Percentiles rank a stretch among this genome's conserved stretches.
phyloP scores from a whole-genome alignment of 2,329 filamentous ascomycete species.

The Xylaria hypoxylon region DNA sequence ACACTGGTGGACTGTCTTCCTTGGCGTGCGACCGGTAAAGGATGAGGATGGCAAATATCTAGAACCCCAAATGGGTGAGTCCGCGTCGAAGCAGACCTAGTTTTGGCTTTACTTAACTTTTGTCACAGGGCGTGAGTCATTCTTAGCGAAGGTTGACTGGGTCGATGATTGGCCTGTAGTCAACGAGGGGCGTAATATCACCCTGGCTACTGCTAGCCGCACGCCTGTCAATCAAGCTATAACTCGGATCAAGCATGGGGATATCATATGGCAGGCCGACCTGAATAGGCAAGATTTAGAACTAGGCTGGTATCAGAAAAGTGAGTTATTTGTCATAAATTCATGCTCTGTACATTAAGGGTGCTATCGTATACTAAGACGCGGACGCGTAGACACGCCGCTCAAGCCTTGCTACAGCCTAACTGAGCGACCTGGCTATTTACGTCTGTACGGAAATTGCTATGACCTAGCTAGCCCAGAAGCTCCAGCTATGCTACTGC shows the following conservation, averaged over 20 bases:
- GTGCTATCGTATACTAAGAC: not conserved
- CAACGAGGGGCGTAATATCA: slow-evolving; percentile 59
- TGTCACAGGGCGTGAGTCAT: slow-evolving; percentile 55
- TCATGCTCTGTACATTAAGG: not conserved
- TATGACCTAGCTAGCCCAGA: slow-evolving; percentile 63
- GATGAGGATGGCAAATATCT: slow-evolving; percentile 47
- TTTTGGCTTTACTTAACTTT: not conserved
- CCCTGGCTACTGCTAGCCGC: slow-evolving; percentile 52
- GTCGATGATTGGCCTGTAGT: slow-evolving; percentile 64
- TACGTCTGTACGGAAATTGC: slow-evolving; percentile 64
- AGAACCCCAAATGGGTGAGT: slow-evolving; percentile 57
- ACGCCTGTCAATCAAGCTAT: slow-evolving; percentile 38
- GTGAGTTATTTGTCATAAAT: too few species aligned
- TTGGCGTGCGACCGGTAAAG: slow-evolving; percentile 57
- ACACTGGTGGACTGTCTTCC: slow-evolving; percentile 61
- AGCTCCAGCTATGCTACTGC: slow-evolving; percentile 63
- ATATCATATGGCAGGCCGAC: slow-evolving; percentile 51
- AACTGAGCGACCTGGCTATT: slow-evolving; percentile 55
- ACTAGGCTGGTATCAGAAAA: slow-evolving; percentile 56
- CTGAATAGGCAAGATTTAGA: slow-evolving; percentile 50
- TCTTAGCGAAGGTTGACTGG: slow-evolving; percentile 63
- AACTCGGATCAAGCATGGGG: slow-evolving; percentile 48
- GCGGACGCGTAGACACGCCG: slow-evolving; percentile 57
- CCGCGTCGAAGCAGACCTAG: too few species aligned
- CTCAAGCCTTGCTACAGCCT: slow-evolving; percentile 60